Evolutionary conservation across 2,329 filamentous ascomycete genomes (phyloP).

Genomic region (Uncinocarpus reesii): DNA sequence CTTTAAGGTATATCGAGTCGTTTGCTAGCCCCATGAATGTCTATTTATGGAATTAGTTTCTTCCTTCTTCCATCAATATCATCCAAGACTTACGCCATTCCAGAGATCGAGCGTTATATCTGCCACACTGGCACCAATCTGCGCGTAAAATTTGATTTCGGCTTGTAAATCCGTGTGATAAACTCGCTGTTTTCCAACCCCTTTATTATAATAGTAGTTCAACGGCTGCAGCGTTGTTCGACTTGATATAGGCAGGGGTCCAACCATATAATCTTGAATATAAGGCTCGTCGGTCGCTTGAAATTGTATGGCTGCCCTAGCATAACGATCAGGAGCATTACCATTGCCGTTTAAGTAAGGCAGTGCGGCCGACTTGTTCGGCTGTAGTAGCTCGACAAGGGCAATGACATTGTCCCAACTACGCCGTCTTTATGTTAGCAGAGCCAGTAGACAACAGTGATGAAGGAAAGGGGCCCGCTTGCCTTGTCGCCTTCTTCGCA

Average conservation of each 20-base stretch:
- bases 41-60: neutral
- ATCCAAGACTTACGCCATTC: constrained; percentile 14
- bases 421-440: neutral
- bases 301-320: constrained; percentile 40
- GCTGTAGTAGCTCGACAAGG: constrained; percentile 40
- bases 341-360: constrained; percentile 36
- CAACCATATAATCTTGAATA: constrained; percentile 42
- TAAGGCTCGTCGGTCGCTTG: constrained; percentile 36
- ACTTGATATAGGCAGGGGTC: constrained; percentile 38
- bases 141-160: constrained; percentile 14
- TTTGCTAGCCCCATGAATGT: constrained; percentile 16
- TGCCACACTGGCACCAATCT: constrained; percentile 17
- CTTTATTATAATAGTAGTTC: constrained; percentile 39
- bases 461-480: neutral
- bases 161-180: constrained; percentile 23
- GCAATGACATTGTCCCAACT: constrained; percentile 38
- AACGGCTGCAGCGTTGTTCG: constrained; percentile 33
- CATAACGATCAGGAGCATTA: constrained; percentile 34
- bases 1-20: constrained; percentile 15
- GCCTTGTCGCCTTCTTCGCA: constrained; percentile 2
- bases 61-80: neutral
- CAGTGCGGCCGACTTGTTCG: constrained; percentile 42
- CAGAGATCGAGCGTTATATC: constrained; percentile 21
- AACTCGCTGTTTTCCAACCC: constrained; percentile 23
- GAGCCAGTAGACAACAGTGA: neutral